Evolutionary conservation across 148 eudicot species (phyloP), one percentile per base, ranked within the genome.

Genomic region (Rhododendron henanense): DNA sequence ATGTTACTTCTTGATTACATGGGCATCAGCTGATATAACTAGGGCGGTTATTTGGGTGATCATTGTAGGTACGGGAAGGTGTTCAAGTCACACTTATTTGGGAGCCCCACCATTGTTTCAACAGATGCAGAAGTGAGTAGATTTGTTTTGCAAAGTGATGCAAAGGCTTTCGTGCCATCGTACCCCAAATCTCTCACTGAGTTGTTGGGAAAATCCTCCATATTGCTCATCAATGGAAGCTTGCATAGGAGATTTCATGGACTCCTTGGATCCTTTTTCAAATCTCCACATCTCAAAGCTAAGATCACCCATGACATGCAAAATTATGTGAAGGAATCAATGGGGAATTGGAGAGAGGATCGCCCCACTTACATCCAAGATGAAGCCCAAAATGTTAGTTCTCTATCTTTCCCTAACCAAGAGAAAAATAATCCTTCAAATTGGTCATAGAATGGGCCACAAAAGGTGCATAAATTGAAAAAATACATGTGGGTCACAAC

Each of bases 51-150:
- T 37, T 33, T 57, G 7, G 14, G 11, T 76, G 19, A 74, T 15
- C 5, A 48, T 74, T 57, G 25, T n/a, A 93, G 98, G 96, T 96
- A 93, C 87, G 98, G 99, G 82, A 91, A 93, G 87, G 96, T 94
- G 71, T 96, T 96, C 93, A 94, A 93, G 93, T 93, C 98, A 2
- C 97, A 96, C 41, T 84, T 96, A 88, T 96, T 96, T 88, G 98
- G 98, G 77, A 94, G 94, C 55, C 89, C 91, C 18, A 94, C 98
- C 2, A 94, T 96, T 82, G 89, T 96, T 0, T 96, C 98, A 48
- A 93, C 95, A 10, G 98, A 96, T 87, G 99, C 95, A 84, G 99
- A 97, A 88, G 98, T 97, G 89, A 95, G 89, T 86, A 92, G 84
- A 88, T 86, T 85, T 44, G 90, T 97, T 37, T 85, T 97, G 33